These are phyloP conservation scores for Amylostereum areolatum DNA, from an alignment of 1,284 basidiomycete genomes.

Conservation along the genomic window DNA sequence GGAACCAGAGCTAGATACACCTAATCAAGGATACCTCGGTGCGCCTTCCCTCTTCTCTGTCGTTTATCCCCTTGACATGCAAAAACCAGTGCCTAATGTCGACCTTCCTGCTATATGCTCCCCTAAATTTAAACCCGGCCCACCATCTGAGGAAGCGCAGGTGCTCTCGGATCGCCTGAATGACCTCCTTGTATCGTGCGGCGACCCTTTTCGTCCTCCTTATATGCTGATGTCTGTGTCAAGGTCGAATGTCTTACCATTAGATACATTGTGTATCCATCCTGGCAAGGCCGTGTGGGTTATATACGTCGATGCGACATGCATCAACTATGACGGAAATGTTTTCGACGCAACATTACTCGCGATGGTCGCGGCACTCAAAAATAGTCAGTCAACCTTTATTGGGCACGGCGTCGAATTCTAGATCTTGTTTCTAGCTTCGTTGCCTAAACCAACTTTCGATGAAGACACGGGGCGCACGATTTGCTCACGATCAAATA, in stretches of 20 bases:
- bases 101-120: conserved; percentile 92
- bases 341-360: conserved; percentile 87
- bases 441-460: conserved; percentile 69
- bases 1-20: conserved; percentile 75
- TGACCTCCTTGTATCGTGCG: conserved; percentile 69
- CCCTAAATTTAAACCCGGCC: conserved; percentile 90
- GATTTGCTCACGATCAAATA: conserved; percentile 55
- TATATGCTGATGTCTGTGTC: not conserved
- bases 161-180: conserved; percentile 79
- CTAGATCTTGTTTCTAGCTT: conserved; percentile 49
- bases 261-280: conserved; percentile 73
- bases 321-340: conserved; percentile 97
- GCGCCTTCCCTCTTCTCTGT: conserved; percentile 15
- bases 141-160: conserved; percentile 89
- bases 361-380: conserved; percentile 82
- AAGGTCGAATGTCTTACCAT: conserved; percentile 66
- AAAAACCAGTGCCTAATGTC: conserved; percentile 66
- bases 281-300: conserved; percentile 83
- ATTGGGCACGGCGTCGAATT: too few relatives aligned
- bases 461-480: conserved; percentile 64
- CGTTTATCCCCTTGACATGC: not conserved
- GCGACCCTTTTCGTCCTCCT: conserved; percentile 7
- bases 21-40: conserved; percentile 81
- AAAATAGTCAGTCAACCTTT: conserved; percentile 59
- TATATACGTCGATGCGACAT: conserved; percentile 89